A percentile compares a stretch with the other conserved stretches of the same genome.
These are phyloP conservation scores for Zhuliangozyma blackwelliae DNA, from an alignment of 1,139 yeast species.

Conservation along the genomic window DNA sequence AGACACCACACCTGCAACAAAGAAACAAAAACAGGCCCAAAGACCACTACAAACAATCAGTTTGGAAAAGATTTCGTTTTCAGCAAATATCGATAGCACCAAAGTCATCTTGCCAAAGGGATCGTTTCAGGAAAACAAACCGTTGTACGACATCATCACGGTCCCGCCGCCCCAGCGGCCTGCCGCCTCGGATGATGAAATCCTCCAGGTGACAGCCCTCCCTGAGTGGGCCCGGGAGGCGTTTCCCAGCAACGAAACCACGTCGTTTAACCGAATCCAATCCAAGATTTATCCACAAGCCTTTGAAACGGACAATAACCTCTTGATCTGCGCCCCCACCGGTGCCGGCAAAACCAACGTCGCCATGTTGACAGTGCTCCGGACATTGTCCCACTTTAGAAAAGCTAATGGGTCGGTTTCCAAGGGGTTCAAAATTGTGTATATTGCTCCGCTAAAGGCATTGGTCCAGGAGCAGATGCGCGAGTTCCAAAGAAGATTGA, in stretches of 20 bases:
- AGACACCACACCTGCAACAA: conserved; percentile 8
- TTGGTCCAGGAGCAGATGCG: conserved; percentile 93
- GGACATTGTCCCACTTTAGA: conserved; percentile 55
- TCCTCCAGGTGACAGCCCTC: conserved; percentile 57
- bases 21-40: conserved; percentile 15
- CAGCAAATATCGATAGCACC: conserved; percentile 61
- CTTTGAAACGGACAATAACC: conserved; percentile 63
- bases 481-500: conserved; percentile 71
- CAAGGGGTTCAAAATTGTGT: conserved; percentile 70
- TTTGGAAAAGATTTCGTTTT: conserved; percentile 56
- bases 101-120: conserved; percentile 78
- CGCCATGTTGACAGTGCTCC: conserved; percentile 74
- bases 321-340: conserved; percentile 92
- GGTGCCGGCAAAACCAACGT: conserved; percentile 99
- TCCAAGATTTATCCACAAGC: conserved; percentile 78
- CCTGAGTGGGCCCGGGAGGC: conserved; percentile 83
- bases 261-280: conserved; percentile 74
- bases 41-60: conserved; percentile 38
- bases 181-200: conserved; percentile 37
- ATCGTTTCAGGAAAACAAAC: conserved; percentile 70
- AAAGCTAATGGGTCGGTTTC: conserved; percentile 45
- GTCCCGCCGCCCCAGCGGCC: conserved; percentile 72
- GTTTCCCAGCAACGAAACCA: conserved; percentile 66
- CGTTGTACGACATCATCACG: conserved; percentile 79
- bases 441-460: conserved; percentile 92